phyloP scores from a whole-genome alignment of 495 filamentous ascomycete genomes.

The Penicillium roqueforti region DNA sequence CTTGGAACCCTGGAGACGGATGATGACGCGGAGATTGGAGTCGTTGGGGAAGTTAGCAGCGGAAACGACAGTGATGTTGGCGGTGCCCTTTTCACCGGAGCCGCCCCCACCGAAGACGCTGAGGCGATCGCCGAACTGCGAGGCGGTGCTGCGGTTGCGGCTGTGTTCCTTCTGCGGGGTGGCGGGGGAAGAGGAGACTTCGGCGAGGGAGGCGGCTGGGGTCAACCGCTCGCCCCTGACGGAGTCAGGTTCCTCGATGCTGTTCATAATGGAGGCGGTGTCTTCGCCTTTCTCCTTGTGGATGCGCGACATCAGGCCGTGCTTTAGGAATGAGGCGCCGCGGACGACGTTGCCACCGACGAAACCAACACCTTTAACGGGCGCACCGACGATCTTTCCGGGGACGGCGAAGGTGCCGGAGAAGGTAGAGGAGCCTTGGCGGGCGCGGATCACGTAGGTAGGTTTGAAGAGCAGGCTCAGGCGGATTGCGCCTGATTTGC shows the following conservation, averaged over 20 bases:
- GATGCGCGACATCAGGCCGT: slow-evolving; percentile 59
- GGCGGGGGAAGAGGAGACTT: slow-evolving; percentile 36
- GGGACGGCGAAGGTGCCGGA: slow-evolving; percentile 84
- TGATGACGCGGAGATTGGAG: slow-evolving; percentile 74
- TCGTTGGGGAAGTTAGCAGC: slow-evolving; percentile 72
- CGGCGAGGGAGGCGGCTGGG: slow-evolving; percentile 31
- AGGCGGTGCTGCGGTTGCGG: slow-evolving; percentile 65
- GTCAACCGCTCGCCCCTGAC: slow-evolving; percentile 36
- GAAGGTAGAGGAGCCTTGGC: slow-evolving; percentile 91
- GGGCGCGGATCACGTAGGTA: slow-evolving; percentile 79
- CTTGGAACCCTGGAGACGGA: slow-evolving; percentile 63
- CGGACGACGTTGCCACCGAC: slow-evolving; percentile 79
- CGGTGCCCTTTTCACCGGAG: slow-evolving; percentile 62
- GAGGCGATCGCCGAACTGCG: slow-evolving; percentile 41
- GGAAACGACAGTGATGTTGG: slow-evolving; percentile 73
- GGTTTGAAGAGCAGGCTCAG: slow-evolving; percentile 91
- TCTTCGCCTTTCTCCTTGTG: slow-evolving; percentile 60
- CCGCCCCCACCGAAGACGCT: slow-evolving; percentile 50
- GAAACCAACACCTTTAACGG: slow-evolving; percentile 82
- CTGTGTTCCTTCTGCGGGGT: slow-evolving; percentile 48
- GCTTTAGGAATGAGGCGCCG: slow-evolving; percentile 81
- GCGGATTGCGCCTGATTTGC: slow-evolving; percentile 80
- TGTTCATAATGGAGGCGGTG: slow-evolving; percentile 29
- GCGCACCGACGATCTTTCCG: slow-evolving; percentile 89
- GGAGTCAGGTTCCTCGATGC: slow-evolving; percentile 32